Base-by-base conservation (phyloP, 768 basidiomycete species). In the Leccinum boreale region DNA sequence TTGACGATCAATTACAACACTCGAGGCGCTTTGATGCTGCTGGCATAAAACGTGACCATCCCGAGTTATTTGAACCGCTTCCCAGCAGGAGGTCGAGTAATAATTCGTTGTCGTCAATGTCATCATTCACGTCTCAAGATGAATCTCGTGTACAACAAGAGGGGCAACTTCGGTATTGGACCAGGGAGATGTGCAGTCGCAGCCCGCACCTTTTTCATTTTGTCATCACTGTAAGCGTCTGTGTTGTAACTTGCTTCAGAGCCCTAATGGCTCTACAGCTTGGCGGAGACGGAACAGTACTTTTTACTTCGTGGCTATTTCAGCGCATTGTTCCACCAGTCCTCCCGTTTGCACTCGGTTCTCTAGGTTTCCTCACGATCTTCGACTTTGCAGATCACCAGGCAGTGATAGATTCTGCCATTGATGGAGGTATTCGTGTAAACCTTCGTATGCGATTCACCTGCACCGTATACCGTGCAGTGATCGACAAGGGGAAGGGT, bases 381-480 rank as follows among this genome's bases (percentile, higher is more conserved):
- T 98, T 98, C 69, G 87, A 98, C 78, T 94, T 98, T 71, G 79
- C 85, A 56, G 85, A 97, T 74, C 85, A 96, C 77, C 80, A 86
- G 68, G 72, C 84, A 9, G 89, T 95, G 58, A 85, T 99, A 84
- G 86, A 94, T 75, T 85, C 85, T 67, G 87, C 85, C 42, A 85
- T 98, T 58, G 94, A 98, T 67, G 83, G 86, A 11, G 97, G 97
- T 29, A 96, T 99, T 61, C 89, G 95, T 9, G 95, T 98, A 56
- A 99, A 99, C 71, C 79, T 99, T 14, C 89, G 97, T 50, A 99
- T 99, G 97, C 87, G 97, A 28, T 99, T 99, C 73, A 98, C 96
- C 8, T 98, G 97, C 73, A 98, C 97, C 5, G 92, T 99, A 12
- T 99, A 96, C 72, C 90, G 97, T 42, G 90, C 94, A 5, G 85